Conservation (phyloP, 768 basidiomycete genomes). For the Udeniomyces megalosporus region DNA sequence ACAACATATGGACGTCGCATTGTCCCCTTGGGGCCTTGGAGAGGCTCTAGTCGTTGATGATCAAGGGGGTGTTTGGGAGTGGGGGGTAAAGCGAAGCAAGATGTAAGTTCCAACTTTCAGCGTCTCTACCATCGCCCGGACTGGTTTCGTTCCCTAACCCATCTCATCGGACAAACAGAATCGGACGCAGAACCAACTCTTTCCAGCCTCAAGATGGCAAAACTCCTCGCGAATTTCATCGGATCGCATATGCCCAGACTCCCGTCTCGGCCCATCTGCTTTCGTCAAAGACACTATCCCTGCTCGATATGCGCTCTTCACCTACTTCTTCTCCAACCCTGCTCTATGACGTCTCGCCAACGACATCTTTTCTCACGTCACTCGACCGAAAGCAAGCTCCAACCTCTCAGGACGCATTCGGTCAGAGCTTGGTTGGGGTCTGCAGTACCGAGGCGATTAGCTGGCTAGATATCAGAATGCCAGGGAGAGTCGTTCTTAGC, state of each 20-base stretch:
- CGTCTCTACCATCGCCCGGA: too few relatives aligned
- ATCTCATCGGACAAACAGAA: too few relatives aligned
- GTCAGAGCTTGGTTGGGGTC: background rate
- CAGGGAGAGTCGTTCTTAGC: slow-evolving; percentile 2
- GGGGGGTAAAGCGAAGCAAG: background rate
- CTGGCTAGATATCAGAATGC: slow-evolving; percentile 10
- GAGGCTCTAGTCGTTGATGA: slow-evolving; percentile 2
- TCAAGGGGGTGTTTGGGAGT: slow-evolving; percentile 8
- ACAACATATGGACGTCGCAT: slow-evolving; percentile 6
- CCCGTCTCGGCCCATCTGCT: background rate
- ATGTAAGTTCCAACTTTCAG: too few relatives aligned
- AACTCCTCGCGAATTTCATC: background rate
- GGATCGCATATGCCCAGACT: slow-evolving; percentile 2
- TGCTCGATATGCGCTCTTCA: background rate
- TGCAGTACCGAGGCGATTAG: slow-evolving; percentile 6
- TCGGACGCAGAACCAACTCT: background rate
- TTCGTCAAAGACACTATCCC: background rate
- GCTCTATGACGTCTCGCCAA: background rate
- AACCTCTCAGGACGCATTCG: background rate
- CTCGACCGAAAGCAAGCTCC: slow-evolving; percentile 1
- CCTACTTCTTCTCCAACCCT: background rate
- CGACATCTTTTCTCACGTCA: slow-evolving; percentile 3
- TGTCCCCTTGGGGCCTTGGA: background rate
- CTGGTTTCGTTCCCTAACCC: too few relatives aligned
- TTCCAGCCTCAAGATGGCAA: background rate